Base-by-base conservation (phyloP, 192 early-diverging fungal species). In the Coemansia sp. region DNA sequence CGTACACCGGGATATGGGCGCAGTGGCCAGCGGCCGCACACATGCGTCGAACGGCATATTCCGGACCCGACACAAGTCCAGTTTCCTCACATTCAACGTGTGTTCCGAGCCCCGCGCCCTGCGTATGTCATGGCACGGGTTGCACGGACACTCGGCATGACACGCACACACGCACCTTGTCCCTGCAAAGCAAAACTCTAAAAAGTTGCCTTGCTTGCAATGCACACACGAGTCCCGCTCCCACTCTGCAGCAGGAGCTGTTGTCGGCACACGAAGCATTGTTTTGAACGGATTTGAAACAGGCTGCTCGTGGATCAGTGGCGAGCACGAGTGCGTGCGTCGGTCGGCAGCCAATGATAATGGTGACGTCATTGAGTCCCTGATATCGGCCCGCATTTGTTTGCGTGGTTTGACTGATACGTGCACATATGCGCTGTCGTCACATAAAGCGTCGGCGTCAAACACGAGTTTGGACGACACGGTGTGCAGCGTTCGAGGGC, bases 201-300 rank as follows among this genome's bases (percentile, higher is more conserved):
- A 63, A 41, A 79, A 79, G 51, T 69, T 79, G 2, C 76, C 76
- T 15, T 25, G 49, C 55, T 68, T 69, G 64, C 76, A 79, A 57
- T 79, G 76, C 19, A 66, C 58, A 35, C 75, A 35, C 32, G 7
- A 5, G 32, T 35, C 27, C 27, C 27, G 6, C 6, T 6, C 8
- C 8, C 6, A 8, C 32, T 7, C 32, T 35, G 32, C 7, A 1
- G 8, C 32, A 8, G 32, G 32, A 0, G 32, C 32, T 8, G 32
- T 35, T 35, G 32, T 35, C 7, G 32, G 41, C 41, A 45, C 41
- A 45, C 41, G 41, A 12, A 45, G 41, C 70, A 79, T 66, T 21
- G 66, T 69, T 32, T 73, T 72, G 60, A 73, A 78, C 41, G 75
- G 75, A 23, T 78, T 78, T 22, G 59, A 39, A 9, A 59, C 61